Evolutionary conservation across 495 filamentous ascomycete species (phyloP), one percentile per base, ranked within the genome.

Genomic region (Annulohypoxylon bovei): DNA sequence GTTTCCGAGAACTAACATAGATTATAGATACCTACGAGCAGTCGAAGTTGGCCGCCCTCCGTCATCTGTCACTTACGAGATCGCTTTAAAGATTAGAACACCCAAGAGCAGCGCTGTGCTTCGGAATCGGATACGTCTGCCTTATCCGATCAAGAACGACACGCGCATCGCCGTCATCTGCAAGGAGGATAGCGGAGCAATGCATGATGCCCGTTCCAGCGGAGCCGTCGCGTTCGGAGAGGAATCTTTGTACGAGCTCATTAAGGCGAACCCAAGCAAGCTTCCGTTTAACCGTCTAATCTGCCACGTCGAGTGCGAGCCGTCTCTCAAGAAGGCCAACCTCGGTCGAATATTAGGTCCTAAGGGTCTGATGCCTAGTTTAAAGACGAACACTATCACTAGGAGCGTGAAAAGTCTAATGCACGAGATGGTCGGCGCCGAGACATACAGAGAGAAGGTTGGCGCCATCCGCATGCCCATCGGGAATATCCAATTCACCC

Each of bases 261-360:
- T 97, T 70, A 86, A 84, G 18, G 90, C 90, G 32, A 81, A 79
- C 47, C 16, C 62, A 25, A 57, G 49, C 42, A 81, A 83, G 46
- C 90, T 98, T 33, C 87, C 93, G 6, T 99, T 98, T 75, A 96
- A 98, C 75, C 87, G 92, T 54, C 91, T 93, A 68, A 89, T 99
- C 63, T 94, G 91, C 77, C 95, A 98, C 75, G 85, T 84, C 22
- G 91, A 95, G 64, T 92, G 88, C 74, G 81, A 93, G 69, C 78
- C 81, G 2, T 86, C 85, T 49, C 81, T 97, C 68, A 91, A 91
- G 77, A 93, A 93, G 81, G 90, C 92, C 27, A 85, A 82, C 2
- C 76, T 99, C 62, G 94, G 90, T 54, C 86, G 90, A 72, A 87
- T 98, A 44, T 84, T 99, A 9, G 95, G 95, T 76, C 95, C 95